Evolutionary conservation across 495 filamentous ascomycete species (phyloP), one percentile per base, ranked within the genome.

Genomic region (Cudoniella acicularis): DNA sequence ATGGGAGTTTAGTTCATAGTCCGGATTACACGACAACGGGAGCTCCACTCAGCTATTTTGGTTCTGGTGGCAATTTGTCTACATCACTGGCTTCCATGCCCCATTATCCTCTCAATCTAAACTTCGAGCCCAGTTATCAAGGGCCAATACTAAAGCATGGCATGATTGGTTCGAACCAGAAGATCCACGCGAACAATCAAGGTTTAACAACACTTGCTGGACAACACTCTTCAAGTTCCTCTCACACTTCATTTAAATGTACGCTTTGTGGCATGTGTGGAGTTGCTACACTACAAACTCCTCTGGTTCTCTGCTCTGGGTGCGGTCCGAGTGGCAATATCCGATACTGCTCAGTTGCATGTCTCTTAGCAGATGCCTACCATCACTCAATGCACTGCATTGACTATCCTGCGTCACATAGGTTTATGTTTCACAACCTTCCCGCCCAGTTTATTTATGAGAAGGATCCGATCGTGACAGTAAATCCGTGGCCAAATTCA

Each of bases 271-370:
- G 2, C 6, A 8, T 16, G 3, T 16, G 13, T 13, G 13, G 17
- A 9, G 23, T 49, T 26, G n/a, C 54, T 10, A 43, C 27, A 26
- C 0, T 17, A 16, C 4, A 49, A 36, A 17, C 18, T 3, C 60
- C 48, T 4, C 10, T 48, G 16, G 27, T 49, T 18, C 27, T 63
- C 17, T 64, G 61, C 24, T 16, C 52, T 24, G 61, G 61, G 26
- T 64, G 61, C 53, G 61, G 61, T 9, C 52, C 46, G 1, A 25
- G n/a, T 16, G 6, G 36, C 22, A 30, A 18, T 36, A 27, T 64
- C 40, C 27, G 45, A 10, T 64, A 64, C 24, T 64, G 61, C 25
- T 59, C 51, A 6, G 22, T 27, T 22, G 56, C 56, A 10, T 64
- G 61, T 26, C 56, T 64, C 16, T 52, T 64, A 2, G 56, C 36